phyloP scores from a whole-genome alignment of 1,139 yeast genomes.

The Citeromyces siamensis region DNA sequence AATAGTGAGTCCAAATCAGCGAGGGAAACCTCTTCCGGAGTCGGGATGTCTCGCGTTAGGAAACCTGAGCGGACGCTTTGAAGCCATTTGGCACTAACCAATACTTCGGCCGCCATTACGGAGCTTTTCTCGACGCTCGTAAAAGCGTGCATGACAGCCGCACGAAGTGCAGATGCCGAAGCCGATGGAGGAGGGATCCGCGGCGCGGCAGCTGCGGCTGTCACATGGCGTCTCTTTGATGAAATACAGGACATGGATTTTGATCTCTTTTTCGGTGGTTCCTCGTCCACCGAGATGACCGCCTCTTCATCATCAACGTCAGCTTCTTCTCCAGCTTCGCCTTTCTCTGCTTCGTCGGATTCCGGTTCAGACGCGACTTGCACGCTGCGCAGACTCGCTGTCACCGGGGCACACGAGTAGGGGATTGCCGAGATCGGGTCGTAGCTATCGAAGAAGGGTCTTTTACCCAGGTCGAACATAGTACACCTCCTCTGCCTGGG shows the following conservation, averaged over 20 bases:
- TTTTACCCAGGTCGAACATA: slow-evolving; percentile 30
- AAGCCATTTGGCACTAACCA: slow-evolving; percentile 48
- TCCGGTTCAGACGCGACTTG: slow-evolving; percentile 5
- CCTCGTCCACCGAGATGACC: slow-evolving; percentile 20
- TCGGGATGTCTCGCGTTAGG: slow-evolving; percentile 58
- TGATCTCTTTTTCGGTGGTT: slow-evolving; percentile 31
- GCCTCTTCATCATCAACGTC: slow-evolving; percentile 17
- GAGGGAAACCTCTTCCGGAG: slow-evolving; percentile 66
- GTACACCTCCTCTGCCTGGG: slow-evolving; percentile 33
- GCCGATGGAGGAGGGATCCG: slow-evolving; percentile 63
- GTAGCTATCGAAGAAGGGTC: slow-evolving; percentile 8
- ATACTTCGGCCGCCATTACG: slow-evolving; percentile 13
- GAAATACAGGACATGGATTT: slow-evolving; percentile 47
- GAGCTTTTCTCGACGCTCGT: slow-evolving; percentile 11
- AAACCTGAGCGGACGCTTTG: slow-evolving; percentile 65
- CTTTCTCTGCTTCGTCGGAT: slow-evolving; percentile 12
- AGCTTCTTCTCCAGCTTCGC: slow-evolving; percentile 2
- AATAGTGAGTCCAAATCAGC: slow-evolving; percentile 64
- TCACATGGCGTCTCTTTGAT: slow-evolving; percentile 46
- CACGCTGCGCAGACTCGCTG: slow-evolving; percentile 36
- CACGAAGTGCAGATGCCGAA: slow-evolving; percentile 65
- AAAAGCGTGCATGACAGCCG: slow-evolving; percentile 51
- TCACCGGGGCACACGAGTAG: slow-evolving; percentile 64
- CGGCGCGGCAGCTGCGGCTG: slow-evolving; percentile 68
- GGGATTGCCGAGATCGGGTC: slow-evolving; percentile 38